Percentiles rank a stretch among this genome's conserved stretches.
phyloP scores from a whole-genome alignment of 257 asterid genomes.

The Datura wrightii region DNA sequence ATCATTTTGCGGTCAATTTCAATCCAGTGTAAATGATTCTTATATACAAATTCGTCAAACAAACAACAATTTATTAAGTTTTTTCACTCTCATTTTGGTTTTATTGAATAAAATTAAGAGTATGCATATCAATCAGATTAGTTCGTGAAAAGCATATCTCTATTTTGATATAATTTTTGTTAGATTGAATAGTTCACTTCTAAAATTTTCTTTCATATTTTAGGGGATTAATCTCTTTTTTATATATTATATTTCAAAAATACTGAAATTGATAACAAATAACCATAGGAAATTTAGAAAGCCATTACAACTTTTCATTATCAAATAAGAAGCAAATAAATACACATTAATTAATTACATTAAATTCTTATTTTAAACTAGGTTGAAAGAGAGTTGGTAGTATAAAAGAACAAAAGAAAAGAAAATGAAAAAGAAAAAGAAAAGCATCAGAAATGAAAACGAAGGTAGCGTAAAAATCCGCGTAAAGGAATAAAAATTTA shows the following conservation, averaged over 20 bases:
- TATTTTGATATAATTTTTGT: no score
- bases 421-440: background rate
- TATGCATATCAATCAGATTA: background rate
- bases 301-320: background rate
- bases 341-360: background rate
- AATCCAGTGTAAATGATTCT: background rate
- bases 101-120: background rate
- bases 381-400: background rate
- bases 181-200: background rate
- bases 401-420: slow-evolving; percentile 4
- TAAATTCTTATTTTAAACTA: background rate
- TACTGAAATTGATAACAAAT: background rate
- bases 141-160: background rate
- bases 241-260: background rate
- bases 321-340: background rate
- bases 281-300: background rate
- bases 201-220: background rate
- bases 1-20: background rate
- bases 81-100: background rate
- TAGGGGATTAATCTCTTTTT: background rate
- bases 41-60: background rate
- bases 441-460: background rate
- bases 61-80: background rate
- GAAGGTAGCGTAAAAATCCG: background rate
- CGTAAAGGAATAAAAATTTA: background rate